Base-by-base conservation (phyloP, 345 rosid species). In the Diplotaxis tenuifolia region DNA sequence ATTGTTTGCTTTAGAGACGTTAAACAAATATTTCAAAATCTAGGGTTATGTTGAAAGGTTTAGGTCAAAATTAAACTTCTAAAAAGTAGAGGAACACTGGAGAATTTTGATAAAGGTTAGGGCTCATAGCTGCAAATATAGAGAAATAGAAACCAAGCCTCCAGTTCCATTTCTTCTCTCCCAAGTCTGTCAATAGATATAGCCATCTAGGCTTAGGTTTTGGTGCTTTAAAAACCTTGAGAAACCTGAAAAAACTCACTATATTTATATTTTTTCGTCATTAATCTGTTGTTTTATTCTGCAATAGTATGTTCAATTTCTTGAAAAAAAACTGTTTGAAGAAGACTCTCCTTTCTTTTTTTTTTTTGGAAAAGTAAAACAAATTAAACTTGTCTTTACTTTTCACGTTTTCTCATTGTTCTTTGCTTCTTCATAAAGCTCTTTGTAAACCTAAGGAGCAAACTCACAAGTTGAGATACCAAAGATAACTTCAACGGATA, bases 341-440 rank as follows among this genome's bases (percentile, higher is more conserved):
- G n/a, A 73, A 61, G 49, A 60, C 31, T 60, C 21, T n/a, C n/a
- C n/a, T n/a, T n/a, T n/a, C n/a, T n/a, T n/a, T n/a, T n/a, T n/a
- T n/a, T n/a, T n/a, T n/a, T n/a, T n/a, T n/a, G n/a, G n/a, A n/a
- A n/a, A n/a, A n/a, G n/a, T n/a, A n/a, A n/a, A 27, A 52, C 6
- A 55, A 55, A 16, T 18, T 12, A 3, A n/a, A 21, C n/a, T 25
- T 36, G 34, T 19, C 9, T 42, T 50, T 59, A 27, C 29, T 29
- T n/a, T n/a, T 62, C 40, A 75, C 12, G 66, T 21, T 69, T 56
- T 21, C 32, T 7, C 4, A 31, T 40, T 77, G 81, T 72, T 68
- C 77, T 61, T 77, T 77, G 52, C 81, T 77, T 67, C 65, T 72
- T 9, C 14, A 29, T 22, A 60, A 77, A 77, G 69, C 67, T 45